Base-by-base conservation (phyloP, 345 rosid species). In the Camelina neglecta region DNA sequence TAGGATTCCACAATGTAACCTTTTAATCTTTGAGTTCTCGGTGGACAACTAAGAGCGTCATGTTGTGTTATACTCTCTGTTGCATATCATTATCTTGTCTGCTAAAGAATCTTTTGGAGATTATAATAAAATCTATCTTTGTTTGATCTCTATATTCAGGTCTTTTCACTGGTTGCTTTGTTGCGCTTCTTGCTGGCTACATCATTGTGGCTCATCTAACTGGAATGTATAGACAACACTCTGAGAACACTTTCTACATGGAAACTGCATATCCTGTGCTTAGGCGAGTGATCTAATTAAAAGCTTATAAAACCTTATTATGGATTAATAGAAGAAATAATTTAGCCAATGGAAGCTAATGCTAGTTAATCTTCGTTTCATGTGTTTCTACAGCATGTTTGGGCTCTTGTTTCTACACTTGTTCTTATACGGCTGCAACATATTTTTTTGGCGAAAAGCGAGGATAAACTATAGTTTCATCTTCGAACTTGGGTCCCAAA, bases 261-360 rank as follows among this genome's bases (percentile, higher is more conserved):
- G 99, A 96, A 82, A 96, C 99, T 69, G 90, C 83, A 5, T 93
- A 93, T 56, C 99, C 99, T 36, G 91, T 96, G 20, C 85, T 96
- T 53, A 96, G 99, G 99, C 88, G 83, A 92, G 93, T 75, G 31
- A 16, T 54, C 38, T 74, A 18, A 62, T 35, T 33, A 23, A 33
- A 65, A 57, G 2, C 42, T 45, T 38, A n/a, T 23, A 16, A 16
- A 42, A 6, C 0, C 16, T 59, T 48, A 54, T 65, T 24, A 24
- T 24, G 26, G 57, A 66, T 42, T 57, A 24, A 44, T 15, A 60
- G 16, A 18, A 74, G 13, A 18, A 49, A 7, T 9, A 7, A 7
- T 35, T 60, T 1, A 15, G 50, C 63, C 69, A 10, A 81, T 35
- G 47, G 59, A 79, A 77, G 55, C 47, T 67, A 41, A 41, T 41